Evolutionary conservation across 129 eudicot species (phyloP), one percentile per base, ranked within the genome.

Genomic region (Logfia minima): DNA sequence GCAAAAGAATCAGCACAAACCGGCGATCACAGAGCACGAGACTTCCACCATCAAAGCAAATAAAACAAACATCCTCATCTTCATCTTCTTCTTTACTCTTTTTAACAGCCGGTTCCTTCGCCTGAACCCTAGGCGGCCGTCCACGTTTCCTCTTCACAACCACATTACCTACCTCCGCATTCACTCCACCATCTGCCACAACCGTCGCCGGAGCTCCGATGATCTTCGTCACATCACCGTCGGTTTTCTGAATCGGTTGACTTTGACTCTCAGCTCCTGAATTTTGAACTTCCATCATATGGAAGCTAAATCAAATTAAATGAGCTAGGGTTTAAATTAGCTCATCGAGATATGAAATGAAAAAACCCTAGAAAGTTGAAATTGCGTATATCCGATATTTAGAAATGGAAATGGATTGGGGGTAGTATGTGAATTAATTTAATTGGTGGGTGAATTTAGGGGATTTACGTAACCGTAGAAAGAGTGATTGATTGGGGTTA

Each of bases 31-130:
- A 94, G 1, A 94, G 92, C 65, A 94, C 99, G 55, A 94, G 89
- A 61, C 86, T 84, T 41, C 99, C 98, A 7, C 97, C 99, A 76
- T 94, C 99, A 55, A 94, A 94, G 86, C 99, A 94, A 21, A 94
- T 94, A 77, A 94, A 94, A 78, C 99, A 94, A 32, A 94, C 99
- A 51, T 94, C 98, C n/a, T 93, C 98, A 19, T 90, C 98, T 59
- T 93, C 98, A 29, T 93, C 98, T 59, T 86, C 89, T 66, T 91
- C 91, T 71, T 85, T 86, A 61, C 53, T 75, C 84, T 81, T 80
- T 85, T 87, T 87, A 41, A 72, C 75, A 5, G 82, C 75, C 79
- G 87, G 87, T 43, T 75, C 43, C 22, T 78, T 83, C 31, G 76
- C 74, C 63, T 73, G 87, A 53, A 79, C 85, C 71, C 24, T 79